Evolutionary conservation across 23 red algal genomes (phyloP).

Genomic region (Chondrus crispus): DNA sequence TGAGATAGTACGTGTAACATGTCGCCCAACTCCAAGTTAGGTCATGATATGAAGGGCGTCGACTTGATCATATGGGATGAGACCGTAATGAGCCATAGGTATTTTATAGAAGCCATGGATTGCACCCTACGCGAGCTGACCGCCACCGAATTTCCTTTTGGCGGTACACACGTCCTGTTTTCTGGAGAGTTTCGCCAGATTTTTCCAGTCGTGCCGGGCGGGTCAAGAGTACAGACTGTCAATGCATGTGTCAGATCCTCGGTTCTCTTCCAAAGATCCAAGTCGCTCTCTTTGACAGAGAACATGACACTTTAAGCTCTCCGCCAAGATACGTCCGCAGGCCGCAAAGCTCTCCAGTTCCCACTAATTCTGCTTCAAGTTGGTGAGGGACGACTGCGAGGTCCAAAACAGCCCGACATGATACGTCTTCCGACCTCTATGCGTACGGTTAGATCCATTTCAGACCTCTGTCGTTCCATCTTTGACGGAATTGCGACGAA

Average conservation of each 20-base stretch:
- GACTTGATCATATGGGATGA: neutral
- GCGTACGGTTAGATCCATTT: no score
- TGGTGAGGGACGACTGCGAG: neutral
- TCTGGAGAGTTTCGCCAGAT: neutral
- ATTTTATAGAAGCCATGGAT: neutral
- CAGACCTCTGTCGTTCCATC: no score
- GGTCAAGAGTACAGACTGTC: neutral
- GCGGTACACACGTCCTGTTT: no score
- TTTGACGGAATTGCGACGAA: no score
- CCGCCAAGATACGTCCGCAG: neutral
- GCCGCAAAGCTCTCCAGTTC: neutral
- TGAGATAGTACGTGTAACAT: neutral
- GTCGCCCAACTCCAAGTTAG: neutral
- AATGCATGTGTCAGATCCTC: neutral
- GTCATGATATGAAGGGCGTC: neutral
- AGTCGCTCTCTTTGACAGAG: neutral
- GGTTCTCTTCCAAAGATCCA: neutral
- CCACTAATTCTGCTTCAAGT: neutral
- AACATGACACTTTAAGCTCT: neutral
- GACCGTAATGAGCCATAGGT: neutral
- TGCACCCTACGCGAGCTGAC: neutral
- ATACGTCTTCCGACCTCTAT: no score
- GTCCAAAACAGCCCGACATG: no score
- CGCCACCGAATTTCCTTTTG: neutral
- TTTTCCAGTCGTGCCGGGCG: neutral